Evolutionary conservation across 306 rosid species (phyloP).

Genomic region (Neltuma alba): DNA sequence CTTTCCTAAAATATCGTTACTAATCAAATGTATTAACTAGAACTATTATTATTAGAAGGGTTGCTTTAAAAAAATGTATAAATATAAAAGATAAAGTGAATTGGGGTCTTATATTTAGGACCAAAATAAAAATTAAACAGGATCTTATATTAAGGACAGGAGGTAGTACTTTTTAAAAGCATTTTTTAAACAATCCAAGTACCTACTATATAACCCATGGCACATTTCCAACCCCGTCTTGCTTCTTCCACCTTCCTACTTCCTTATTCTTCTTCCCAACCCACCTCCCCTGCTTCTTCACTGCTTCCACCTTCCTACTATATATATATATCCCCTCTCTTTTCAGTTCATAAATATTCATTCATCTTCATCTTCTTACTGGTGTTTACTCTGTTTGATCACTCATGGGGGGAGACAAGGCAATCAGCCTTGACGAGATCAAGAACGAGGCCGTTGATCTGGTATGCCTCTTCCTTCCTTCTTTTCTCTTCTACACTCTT

Average conservation of each 20-base stretch:
- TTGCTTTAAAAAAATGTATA: no score
- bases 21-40: no score
- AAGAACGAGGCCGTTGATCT: constrained; percentile 95
- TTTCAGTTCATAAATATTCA: not conserved
- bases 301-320: constrained; percentile 3
- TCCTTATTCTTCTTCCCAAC: not conserved
- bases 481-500: not conserved
- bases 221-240: not conserved
- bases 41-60: no score
- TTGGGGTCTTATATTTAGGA: no score
- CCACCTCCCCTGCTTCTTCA: not conserved
- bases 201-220: not conserved
- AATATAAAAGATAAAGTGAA: no score
- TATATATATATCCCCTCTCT: constrained; percentile 37
- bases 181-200: no score
- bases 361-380: not conserved
- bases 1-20: no score
- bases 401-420: constrained; percentile 55
- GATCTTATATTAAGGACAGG: no score
- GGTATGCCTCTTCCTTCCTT: constrained; percentile 46
- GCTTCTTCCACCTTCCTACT: not conserved
- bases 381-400: not conserved
- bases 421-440: constrained; percentile 69
- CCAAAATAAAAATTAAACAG: no score
- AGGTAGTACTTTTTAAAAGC: no score